These are phyloP conservation scores for Lactarius psammicola DNA, from an alignment of 768 basidiomycete species.

Conservation along the genomic window DNA sequence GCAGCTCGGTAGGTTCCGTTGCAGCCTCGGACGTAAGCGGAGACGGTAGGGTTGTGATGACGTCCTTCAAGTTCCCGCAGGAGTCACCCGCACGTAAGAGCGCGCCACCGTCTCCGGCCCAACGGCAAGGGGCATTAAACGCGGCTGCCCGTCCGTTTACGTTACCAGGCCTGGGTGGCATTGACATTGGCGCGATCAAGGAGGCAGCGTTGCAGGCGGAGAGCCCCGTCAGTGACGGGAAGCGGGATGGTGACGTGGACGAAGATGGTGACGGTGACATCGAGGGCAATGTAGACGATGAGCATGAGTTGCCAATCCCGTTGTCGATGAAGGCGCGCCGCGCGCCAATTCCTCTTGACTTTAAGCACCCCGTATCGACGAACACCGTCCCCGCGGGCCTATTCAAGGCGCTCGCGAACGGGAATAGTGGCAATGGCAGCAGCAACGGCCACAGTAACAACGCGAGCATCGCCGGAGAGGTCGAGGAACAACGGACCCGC, in stretches of 20 bases:
- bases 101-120: conserved; percentile 41
- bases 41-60: conserved; percentile 50
- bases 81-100: conserved; percentile 53
- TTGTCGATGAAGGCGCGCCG: conserved; percentile 49
- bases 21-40: conserved; percentile 50
- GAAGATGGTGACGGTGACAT: conserved; percentile 27
- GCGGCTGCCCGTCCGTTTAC: conserved; percentile 59
- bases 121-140: conserved; percentile 37
- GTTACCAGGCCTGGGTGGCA: conserved; percentile 57
- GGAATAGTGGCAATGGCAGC: neutral
- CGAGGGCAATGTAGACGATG: conserved; percentile 23
- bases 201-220: neutral
- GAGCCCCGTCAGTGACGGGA: conserved; percentile 9
- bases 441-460: conserved; percentile 29
- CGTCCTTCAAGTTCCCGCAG: conserved; percentile 74
- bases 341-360: conserved; percentile 78
- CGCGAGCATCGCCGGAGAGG: conserved; percentile 8
- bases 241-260: conserved; percentile 30
- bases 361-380: conserved; percentile 58
- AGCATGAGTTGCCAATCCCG: conserved; percentile 37
- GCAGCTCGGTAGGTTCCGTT: conserved; percentile 43
- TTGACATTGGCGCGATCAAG: conserved; percentile 29
- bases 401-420: conserved; percentile 72
- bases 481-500: conserved; percentile 67
- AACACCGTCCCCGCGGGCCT: conserved; percentile 84